Evolutionary conservation across 805 yeast species (phyloP), one percentile per base, ranked within the genome.

Genomic region (Hanseniaspora mollemarum): DNA sequence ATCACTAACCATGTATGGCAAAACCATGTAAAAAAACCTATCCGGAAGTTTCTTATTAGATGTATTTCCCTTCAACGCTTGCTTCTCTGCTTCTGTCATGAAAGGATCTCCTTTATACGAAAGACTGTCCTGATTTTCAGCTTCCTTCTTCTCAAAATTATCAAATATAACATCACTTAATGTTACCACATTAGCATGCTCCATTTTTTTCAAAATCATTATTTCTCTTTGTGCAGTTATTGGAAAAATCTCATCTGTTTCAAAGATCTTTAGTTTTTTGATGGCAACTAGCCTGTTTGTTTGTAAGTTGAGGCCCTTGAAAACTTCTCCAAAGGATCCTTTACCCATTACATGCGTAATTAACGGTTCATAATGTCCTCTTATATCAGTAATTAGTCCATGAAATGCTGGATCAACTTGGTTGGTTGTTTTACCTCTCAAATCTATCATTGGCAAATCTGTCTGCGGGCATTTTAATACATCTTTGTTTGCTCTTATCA

Each of bases 191-290:
- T 92, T 86, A 25, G 69, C 66, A 62, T 90, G 86, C 49, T 72
- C 63, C 46, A 92, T 68, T 44, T 72, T 71, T 64, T 85, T 86
- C 64, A 92, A 70, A 21, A 87, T 85, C 16, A 81, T 76, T 53
- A 90, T 87, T 61, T 92, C 99, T 55, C 99, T 74, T 65, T 88
- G 77, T 1, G 97, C 96, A 0, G 98, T 92, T 25, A 92, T 80
- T 1, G 98, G 97, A 61, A 90, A 87, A 32, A 85, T 83, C 48
- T 70, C 70, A 32, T 62, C 60, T 36, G 64, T 65, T 13, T 67
- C 64, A 53, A 64, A 66, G 24, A 84, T 74, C n/a, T 87, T 69
- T 43, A 92, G 76, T 61, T 81, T 84, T 65, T 92, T 92, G 58
- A 94, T 71, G 0, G 99, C 99, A 18, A 90, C 96, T 15, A 74